These are phyloP conservation scores for Neopestalotiopsis clavispora DNA, from an alignment of 2,329 filamentous ascomycete genomes.

Conservation along the genomic window DNA sequence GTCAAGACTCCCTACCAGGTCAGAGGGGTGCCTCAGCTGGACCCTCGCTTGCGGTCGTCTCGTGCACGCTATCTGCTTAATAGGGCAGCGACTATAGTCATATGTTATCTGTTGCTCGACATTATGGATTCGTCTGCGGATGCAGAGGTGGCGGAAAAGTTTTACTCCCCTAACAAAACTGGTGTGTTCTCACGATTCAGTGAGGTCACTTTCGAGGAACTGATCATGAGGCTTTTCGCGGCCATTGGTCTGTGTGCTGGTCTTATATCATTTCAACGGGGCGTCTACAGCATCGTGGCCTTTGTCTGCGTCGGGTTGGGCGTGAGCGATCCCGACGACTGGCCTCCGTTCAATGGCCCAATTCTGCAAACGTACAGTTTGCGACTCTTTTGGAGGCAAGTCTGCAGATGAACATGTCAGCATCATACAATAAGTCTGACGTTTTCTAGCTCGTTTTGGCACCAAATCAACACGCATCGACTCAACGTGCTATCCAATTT, in stretches of 20 bases:
- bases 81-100: background rate
- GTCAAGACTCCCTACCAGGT: constrained; percentile 20
- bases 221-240: constrained; percentile 18
- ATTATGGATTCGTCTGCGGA: background rate
- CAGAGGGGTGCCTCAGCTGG: constrained; percentile 7
- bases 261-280: constrained; percentile 19
- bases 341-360: constrained; percentile 18
- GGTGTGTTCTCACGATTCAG: background rate
- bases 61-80: background rate
- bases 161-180: background rate
- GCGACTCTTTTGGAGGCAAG: background rate
- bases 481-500: constrained; percentile 17
- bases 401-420: background rate
- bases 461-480: constrained; percentile 22
- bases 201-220: background rate
- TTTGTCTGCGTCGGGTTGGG: constrained; percentile 7
- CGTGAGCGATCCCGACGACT: constrained; percentile 10
- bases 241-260: constrained; percentile 17
- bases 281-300: constrained; percentile 17
- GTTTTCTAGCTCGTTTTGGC: constrained; percentile 19
- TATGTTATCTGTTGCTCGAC: background rate
- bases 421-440: background rate
- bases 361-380: constrained; percentile 9
- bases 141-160: background rate
- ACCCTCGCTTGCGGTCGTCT: background rate